Base-by-base conservation (phyloP, 1,139 yeast species). In the Wickerhamomyces sp. region DNA sequence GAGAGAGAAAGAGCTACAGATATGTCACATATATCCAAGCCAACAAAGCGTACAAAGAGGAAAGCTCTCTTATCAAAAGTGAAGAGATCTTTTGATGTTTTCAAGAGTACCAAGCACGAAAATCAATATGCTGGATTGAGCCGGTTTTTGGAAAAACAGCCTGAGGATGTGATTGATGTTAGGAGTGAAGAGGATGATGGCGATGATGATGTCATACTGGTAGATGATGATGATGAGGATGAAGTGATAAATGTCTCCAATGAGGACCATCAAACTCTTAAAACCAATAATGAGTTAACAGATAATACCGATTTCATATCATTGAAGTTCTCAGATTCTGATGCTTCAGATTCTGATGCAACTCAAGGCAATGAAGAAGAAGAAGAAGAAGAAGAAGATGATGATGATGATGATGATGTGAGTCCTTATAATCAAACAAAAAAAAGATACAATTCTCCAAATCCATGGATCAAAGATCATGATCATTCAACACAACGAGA, bases 391-490 rank as follows among this genome's bases (percentile, higher is more conserved):
- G 67, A 65, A 34, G 67, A 64, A n/a, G 75, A 69, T 45, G 67
- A 58, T n/a, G 60, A 51, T 37, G 58, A 59, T 4, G 61, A 55
- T 41, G 63, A 58, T 34, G 66, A 58, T 18, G 58, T 59, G 13
- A 54, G 53, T 10, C 51, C 56, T 1, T 50, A 55, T 44, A 40
- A 51, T 31, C 42, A 48, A 13, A 49, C 51, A 11, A 47, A 43
- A 34, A 50, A 48, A 27, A 52, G 51, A 37, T 50, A 53, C 18
- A 65, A 71, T 43, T 64, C 75, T 0, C 75, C 77, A 40, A 87
- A 70, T 56, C 96, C 96, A 0, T 89, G 96, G 96, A 76, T 89
- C 32, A 72, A 81, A 48, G 79, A 82, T 52, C 86, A 81, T 54
- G 88, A 84, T 55, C 93, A 85, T 59, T 80, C 89, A 2, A 76